Evolutionary conservation across 2,329 filamentous ascomycete genomes (phyloP).

Genomic region (Cercospora brassicicola): DNA sequence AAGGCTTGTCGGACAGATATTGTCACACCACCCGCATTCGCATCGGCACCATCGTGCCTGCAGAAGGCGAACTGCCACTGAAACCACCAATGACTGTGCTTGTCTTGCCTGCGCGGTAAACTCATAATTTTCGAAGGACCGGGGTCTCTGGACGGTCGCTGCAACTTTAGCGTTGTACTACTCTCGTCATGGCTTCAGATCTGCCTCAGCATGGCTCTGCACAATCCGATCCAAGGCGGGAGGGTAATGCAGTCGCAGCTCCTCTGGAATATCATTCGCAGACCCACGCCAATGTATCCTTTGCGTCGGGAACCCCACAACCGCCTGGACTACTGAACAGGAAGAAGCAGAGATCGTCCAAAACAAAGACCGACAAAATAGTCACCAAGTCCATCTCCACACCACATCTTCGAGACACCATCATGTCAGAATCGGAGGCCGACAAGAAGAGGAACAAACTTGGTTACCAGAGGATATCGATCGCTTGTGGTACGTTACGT

Average conservation of each 20-base stretch:
- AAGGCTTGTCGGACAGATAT: neutral
- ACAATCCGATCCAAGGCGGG: conserved; percentile 17
- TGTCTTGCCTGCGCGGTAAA: conserved; percentile 1
- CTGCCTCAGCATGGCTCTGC: conserved; percentile 17
- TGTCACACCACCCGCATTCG: conserved; percentile 3
- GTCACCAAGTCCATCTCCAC: conserved; percentile 46
- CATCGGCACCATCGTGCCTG: neutral
- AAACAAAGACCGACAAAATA: conserved; percentile 45
- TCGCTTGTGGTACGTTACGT: conserved; percentile 81
- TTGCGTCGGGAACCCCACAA: conserved; percentile 23
- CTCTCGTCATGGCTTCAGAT: conserved; percentile 23
- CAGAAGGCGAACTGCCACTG: neutral
- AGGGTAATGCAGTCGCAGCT: conserved; percentile 18
- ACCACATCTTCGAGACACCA: conserved; percentile 50
- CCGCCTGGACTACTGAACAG: conserved; percentile 22
- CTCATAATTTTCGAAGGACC: conserved; percentile 8
- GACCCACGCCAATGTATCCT: conserved; percentile 23
- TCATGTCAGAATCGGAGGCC: conserved; percentile 52
- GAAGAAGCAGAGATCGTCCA: conserved; percentile 39
- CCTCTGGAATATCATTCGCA: conserved; percentile 14
- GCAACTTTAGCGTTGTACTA: conserved; percentile 22
- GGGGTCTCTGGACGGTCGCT: conserved; percentile 14
- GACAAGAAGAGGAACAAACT: conserved; percentile 82
- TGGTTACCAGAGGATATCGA: conserved; percentile 85
- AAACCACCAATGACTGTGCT: neutral